Conservation (phyloP, 2,329 filamentous ascomycete species). For the Acephala macrosclerotiorum region DNA sequence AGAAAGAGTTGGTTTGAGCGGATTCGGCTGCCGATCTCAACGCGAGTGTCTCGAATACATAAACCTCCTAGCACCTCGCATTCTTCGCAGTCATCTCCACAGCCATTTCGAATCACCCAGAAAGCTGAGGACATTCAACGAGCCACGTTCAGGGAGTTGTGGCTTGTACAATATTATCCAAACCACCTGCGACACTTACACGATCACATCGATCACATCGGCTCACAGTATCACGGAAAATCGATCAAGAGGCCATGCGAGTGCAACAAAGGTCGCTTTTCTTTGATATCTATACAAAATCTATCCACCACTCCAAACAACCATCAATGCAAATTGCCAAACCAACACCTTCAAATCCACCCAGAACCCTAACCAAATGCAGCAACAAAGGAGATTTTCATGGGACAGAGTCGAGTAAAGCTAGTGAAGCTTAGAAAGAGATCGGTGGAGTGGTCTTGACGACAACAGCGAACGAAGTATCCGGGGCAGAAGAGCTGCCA, state of each 20-base stretch:
- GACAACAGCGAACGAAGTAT: constrained; percentile 30
- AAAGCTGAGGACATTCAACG: not conserved
- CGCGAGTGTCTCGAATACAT: not conserved
- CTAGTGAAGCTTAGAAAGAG: not conserved
- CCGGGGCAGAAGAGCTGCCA: constrained; percentile 17
- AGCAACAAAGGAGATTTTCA: not conserved
- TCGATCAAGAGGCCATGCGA: too few species aligned
- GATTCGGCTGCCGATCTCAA: not conserved
- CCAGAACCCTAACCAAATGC: not conserved
- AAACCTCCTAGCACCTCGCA: not conserved
- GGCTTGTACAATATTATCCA: too few species aligned
- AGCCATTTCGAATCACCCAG: not conserved
- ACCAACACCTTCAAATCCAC: not conserved
- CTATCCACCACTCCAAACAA: not conserved
- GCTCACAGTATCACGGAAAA: too few species aligned
- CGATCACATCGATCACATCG: too few species aligned
- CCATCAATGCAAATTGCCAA: not conserved
- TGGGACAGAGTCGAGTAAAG: not conserved
- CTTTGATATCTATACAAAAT: not conserved
- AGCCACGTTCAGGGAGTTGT: too few species aligned
- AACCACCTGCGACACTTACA: too few species aligned
- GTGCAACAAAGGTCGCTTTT: too few species aligned
- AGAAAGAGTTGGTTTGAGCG: not conserved
- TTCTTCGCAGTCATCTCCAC: not conserved
- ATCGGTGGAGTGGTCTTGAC: constrained; percentile 36